Conservation (phyloP, 129 eudicot species). For the Pittosporum tobira region DNA sequence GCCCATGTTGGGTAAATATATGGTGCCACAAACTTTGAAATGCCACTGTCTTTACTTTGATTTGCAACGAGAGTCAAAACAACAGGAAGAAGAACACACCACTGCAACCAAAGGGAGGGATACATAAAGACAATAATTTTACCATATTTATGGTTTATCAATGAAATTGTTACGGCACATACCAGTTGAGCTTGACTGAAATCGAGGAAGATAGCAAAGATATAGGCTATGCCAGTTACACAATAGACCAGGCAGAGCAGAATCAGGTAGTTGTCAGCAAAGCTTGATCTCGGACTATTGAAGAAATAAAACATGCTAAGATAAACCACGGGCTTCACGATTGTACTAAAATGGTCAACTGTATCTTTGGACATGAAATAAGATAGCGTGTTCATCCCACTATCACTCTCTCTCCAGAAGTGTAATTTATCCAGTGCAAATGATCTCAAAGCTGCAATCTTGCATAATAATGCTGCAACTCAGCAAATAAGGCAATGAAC, state of each 20-base stretch:
- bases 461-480: slow-evolving; percentile 83
- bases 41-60: slow-evolving; percentile 41
- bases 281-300: slow-evolving; percentile 83
- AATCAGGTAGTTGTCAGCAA: slow-evolving; percentile 47
- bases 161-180: slow-evolving; percentile 2
- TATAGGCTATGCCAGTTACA: slow-evolving; percentile 88
- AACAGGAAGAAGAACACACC: slow-evolving; percentile 95
- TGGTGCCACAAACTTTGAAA: slow-evolving; percentile 29
- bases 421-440: slow-evolving; percentile 79
- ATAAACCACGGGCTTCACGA: slow-evolving; percentile 82
- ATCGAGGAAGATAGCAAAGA: slow-evolving; percentile 68
- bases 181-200: slow-evolving; percentile 96
- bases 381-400: slow-evolving; percentile 85
- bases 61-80: slow-evolving; percentile 80
- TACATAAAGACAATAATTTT: background rate
- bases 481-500: slow-evolving; percentile 15
- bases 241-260: slow-evolving; percentile 85
- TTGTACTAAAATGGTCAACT: slow-evolving; percentile 57
- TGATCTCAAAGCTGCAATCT: slow-evolving; percentile 88
- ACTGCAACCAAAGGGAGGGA: slow-evolving; percentile 28
- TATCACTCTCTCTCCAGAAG: slow-evolving; percentile 66
- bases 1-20: slow-evolving; percentile 89
- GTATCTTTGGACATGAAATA: slow-evolving; percentile 90
- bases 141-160: background rate
- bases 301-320: slow-evolving; percentile 89